phyloP scores from a whole-genome alignment of 2,329 filamentous ascomycete species.

The Knufia fluminis region DNA sequence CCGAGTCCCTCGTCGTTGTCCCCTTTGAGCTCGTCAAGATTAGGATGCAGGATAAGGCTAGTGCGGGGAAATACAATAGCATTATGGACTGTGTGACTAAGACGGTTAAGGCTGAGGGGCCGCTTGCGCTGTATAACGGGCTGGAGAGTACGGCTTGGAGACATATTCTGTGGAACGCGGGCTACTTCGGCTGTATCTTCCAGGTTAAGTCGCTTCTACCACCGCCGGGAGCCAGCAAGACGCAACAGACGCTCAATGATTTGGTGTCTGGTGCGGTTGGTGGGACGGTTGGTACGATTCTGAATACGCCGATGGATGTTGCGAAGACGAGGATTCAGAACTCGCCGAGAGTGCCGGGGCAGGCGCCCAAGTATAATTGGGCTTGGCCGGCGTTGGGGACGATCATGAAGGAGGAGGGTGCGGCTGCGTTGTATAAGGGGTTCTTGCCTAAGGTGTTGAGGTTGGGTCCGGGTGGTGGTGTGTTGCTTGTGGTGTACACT shows the following conservation, averaged over 20 bases:
- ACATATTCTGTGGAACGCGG: slow-evolving; percentile 86
- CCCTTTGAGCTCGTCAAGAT: slow-evolving; percentile 99
- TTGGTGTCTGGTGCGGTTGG: slow-evolving; percentile 77
- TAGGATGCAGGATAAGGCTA: slow-evolving; percentile 88
- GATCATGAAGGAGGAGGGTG: slow-evolving; percentile 88
- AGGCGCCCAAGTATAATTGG: slow-evolving; percentile 95
- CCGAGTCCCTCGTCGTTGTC: slow-evolving; percentile 92
- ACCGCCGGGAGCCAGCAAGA: slow-evolving; percentile 61
- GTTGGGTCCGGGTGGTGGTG: slow-evolving; percentile 60
- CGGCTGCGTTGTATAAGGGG: slow-evolving; percentile 88
- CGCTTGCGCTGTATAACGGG: slow-evolving; percentile 87
- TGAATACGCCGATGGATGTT: slow-evolving; percentile 95
- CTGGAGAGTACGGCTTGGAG: slow-evolving; percentile 96
- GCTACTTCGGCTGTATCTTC: slow-evolving; percentile 98
- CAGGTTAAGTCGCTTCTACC: slow-evolving; percentile 80
- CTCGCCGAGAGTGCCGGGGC: slow-evolving; percentile 70
- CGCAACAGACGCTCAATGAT: slow-evolving; percentile 74
- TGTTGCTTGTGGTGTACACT: slow-evolving; percentile 42
- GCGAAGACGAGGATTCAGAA: slow-evolving; percentile 99
- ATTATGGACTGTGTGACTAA: slow-evolving; percentile 46
- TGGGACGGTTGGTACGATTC: slow-evolving; percentile 78
- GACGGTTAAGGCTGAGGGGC: slow-evolving; percentile 74
- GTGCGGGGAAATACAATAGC: slow-evolving; percentile 61
- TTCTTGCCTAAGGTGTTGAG: slow-evolving; percentile 91
- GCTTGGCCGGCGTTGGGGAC: slow-evolving; percentile 79